phyloP scores from a whole-genome alignment of 192 early-diverging fungal genomes.

The Gigaspora rosea region DNA sequence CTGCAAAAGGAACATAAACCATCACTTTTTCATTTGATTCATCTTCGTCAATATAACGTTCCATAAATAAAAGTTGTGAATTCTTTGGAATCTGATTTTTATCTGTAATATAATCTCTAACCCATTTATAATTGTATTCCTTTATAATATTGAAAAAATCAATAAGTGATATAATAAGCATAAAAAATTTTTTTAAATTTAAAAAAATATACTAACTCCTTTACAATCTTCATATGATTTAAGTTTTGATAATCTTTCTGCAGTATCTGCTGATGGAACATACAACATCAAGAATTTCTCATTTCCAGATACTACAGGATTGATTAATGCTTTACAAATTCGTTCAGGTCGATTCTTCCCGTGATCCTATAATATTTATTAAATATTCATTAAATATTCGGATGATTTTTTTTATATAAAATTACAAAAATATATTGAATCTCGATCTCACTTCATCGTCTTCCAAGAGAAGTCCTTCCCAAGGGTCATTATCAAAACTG shows the following conservation, averaged over 20 bases:
- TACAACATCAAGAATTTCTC: conserved; percentile 10
- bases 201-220: not conserved
- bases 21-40: not conserved
- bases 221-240: not conserved
- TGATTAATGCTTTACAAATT: conserved; percentile 1
- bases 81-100: not conserved
- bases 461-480: conserved; percentile 8
- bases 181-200: not conserved
- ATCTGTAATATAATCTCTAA: conserved; percentile 23
- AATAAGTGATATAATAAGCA: not conserved
- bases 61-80: conserved; percentile 15
- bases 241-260: not conserved
- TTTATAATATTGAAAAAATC: not conserved
- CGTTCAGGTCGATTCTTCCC: not conserved
- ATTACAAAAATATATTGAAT: not conserved
- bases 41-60: conserved; percentile 7
- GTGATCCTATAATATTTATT: not conserved
- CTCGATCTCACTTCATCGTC: conserved; percentile 1
- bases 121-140: conserved; percentile 1
- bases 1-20: not conserved
- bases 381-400: not conserved
- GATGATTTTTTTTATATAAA: not conserved
- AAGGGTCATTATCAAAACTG: conserved; percentile 26
- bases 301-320: not conserved
- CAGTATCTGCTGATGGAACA: not conserved